Conservation (phyloP, 176 grass and related monocot species). For the Zea mays region Zm-B73-REFERENCE-NAM-5.0 NC_050098.1:231524501-231525000, state of each 20-base stretch:
- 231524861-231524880: constrained; percentile 5
- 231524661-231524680: constrained; percentile 19
- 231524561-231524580: neutral
- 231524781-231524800: constrained; percentile 11
- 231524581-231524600: neutral
- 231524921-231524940: constrained; percentile 43
- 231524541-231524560: neutral
- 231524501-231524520: neutral
- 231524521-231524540: neutral
- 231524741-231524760: constrained; percentile 33
- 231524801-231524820: constrained; percentile 18
- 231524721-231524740: constrained; percentile 13
- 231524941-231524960: constrained; percentile 74
- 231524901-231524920: constrained; percentile 25
- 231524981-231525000: constrained; percentile 74
- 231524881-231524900: neutral
- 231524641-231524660: constrained; percentile 8
- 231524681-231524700: constrained; percentile 16
- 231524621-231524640: neutral
- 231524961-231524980: constrained; percentile 82
- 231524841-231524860: constrained; percentile 40
- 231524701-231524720: constrained; percentile 23
- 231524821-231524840: constrained; percentile 20
- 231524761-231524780: constrained; percentile 28
- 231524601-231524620: neutral